Percentiles rank a stretch among this genome's conserved stretches.
These are phyloP conservation scores for Platanus orientalis DNA, from an alignment of 164 flowering plant species.

Conservation along the genomic window DNA sequence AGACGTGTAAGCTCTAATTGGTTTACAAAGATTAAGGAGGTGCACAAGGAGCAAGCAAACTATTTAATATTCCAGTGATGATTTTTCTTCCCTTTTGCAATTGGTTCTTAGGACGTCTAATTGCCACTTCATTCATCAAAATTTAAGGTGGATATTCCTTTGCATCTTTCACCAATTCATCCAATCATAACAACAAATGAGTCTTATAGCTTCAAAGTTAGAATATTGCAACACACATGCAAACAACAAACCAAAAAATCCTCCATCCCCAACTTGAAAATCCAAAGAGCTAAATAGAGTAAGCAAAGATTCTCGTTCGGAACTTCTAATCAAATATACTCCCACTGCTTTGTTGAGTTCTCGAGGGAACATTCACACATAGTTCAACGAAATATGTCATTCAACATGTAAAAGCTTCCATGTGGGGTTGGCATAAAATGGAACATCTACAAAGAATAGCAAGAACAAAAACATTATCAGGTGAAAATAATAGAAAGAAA, in stretches of 20 bases:
- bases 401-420: constrained; percentile 61
- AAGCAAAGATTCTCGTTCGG: constrained; percentile 13
- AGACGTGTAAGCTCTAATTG: no score
- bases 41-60: no score
- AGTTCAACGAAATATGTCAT: constrained; percentile 82
- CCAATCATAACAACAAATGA: neutral
- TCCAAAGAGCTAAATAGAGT: constrained; percentile 9
- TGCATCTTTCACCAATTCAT: neutral
- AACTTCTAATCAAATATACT: constrained; percentile 8
- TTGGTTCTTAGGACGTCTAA: no score
- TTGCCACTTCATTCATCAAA: no score
- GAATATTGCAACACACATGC: constrained; percentile 9
- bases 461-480: neutral
- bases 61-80: no score
- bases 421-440: constrained; percentile 72
- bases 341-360: constrained; percentile 3
- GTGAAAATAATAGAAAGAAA: no score
- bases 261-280: constrained; percentile 15
- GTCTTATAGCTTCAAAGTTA: neutral
- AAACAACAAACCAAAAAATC: constrained; percentile 9
- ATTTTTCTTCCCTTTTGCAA: no score
- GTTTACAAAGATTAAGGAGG: no score
- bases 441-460: constrained; percentile 50
- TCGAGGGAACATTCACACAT: constrained; percentile 38
- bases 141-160: no score